phyloP scores from a whole-genome alignment of 1,284 basidiomycete species.

The Ceratobasidium sp. region DNA sequence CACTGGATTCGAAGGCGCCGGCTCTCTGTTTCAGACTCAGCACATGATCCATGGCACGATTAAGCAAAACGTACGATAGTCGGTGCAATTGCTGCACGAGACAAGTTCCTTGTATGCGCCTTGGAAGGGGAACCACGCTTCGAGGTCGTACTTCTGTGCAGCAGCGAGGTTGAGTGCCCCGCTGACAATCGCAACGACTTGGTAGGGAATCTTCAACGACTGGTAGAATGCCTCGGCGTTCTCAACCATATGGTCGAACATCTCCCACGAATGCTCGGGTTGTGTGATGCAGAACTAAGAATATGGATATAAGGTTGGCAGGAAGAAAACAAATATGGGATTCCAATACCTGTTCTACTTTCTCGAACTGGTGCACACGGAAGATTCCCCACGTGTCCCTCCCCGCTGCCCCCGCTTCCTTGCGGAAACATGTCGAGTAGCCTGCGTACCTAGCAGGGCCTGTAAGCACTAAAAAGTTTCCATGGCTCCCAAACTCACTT shows the following conservation, averaged over 20 bases:
- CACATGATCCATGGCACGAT: slow-evolving; percentile 7
- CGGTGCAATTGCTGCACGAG: slow-evolving; percentile 92
- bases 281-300: slow-evolving; percentile 92
- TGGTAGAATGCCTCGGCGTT: slow-evolving; percentile 96
- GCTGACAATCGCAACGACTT: slow-evolving; percentile 95
- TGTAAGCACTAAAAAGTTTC: neutral
- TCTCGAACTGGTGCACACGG: slow-evolving; percentile 99
- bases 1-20: slow-evolving; percentile 90
- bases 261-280: slow-evolving; percentile 92
- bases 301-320: slow-evolving; percentile 3
- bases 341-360: slow-evolving; percentile 78
- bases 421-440: slow-evolving; percentile 96
- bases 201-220: slow-evolving; percentile 90
- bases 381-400: slow-evolving; percentile 99
- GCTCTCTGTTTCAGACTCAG: slow-evolving; percentile 69
- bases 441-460: slow-evolving; percentile 61
- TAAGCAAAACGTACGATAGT: slow-evolving; percentile 78
- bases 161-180: slow-evolving; percentile 97
- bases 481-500: slow-evolving; percentile 69
- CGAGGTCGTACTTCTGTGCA: slow-evolving; percentile 96
- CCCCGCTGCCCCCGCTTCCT: slow-evolving; percentile 96
- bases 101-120: slow-evolving; percentile 95
- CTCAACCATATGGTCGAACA: slow-evolving; percentile 91
- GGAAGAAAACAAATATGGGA: slow-evolving; percentile 23
- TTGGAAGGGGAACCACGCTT: slow-evolving; percentile 99